Conservation (phyloP, 2,329 filamentous ascomycete genomes). For the Verruconis gallopava region DNA sequence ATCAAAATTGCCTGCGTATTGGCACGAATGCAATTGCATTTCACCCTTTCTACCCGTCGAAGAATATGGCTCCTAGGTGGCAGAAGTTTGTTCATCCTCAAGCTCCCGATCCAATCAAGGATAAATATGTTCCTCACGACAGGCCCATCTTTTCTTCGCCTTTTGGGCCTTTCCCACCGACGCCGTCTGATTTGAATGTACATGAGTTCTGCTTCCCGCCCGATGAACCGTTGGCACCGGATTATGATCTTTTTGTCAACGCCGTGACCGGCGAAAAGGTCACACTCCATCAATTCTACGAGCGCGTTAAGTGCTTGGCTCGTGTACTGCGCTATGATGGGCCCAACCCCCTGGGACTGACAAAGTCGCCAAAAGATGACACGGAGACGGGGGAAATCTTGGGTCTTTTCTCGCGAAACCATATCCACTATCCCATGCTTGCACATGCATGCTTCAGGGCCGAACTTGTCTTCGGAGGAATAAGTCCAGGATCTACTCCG, state of each 20-base stretch:
- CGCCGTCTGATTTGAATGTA: slow-evolving; percentile 19
- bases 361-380: slow-evolving; percentile 16
- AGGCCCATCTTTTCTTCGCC: slow-evolving; percentile 17
- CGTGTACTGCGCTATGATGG: slow-evolving; percentile 19
- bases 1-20: background rate
- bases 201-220: slow-evolving; percentile 21
- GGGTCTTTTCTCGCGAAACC: slow-evolving; percentile 18
- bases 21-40: background rate
- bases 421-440: slow-evolving; percentile 21
- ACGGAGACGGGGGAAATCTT: slow-evolving; percentile 20
- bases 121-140: slow-evolving; percentile 15
- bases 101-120: slow-evolving; percentile 6
- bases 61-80: background rate
- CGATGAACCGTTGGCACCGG: slow-evolving; percentile 14
- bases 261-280: slow-evolving; percentile 17
- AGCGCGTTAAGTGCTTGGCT: slow-evolving; percentile 17
- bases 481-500: slow-evolving; percentile 20
- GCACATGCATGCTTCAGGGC: slow-evolving; percentile 21
- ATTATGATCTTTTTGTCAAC: slow-evolving; percentile 21
- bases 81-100: background rate
- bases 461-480: slow-evolving; percentile 20
- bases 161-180: slow-evolving; percentile 19
- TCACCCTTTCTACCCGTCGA: too few species aligned
- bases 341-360: slow-evolving; percentile 16
- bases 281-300: slow-evolving; percentile 20